Percentiles rank a stretch among this genome's conserved stretches.
Evolutionary conservation across 768 basidiomycete species (phyloP).

Genomic region (Dioszegia hungarica): DNA sequence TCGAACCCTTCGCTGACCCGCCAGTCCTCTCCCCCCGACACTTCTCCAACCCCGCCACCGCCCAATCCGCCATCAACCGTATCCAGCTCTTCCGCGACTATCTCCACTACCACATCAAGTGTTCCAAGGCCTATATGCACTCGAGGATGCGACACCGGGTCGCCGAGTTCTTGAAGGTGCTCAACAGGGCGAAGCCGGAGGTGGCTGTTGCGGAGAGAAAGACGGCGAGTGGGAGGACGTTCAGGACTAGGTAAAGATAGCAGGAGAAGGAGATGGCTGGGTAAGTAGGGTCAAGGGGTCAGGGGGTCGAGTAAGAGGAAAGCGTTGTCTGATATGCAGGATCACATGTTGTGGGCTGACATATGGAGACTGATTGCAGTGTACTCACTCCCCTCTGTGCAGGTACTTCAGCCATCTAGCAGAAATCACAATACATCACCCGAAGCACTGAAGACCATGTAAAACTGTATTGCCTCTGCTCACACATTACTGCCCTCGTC

Average conservation of each 20-base stretch:
- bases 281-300: not conserved
- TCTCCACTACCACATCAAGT: conserved; percentile 95
- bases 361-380: too few species aligned
- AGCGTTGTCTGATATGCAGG: not conserved
- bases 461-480: too few species aligned
- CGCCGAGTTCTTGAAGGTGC: conserved; percentile 72
- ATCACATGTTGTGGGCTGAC: too few species aligned
- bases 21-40: conserved; percentile 91
- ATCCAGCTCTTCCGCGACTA: conserved; percentile 97
- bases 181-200: conserved; percentile 95
- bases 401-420: too few species aligned
- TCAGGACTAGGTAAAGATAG: conserved; percentile 23
- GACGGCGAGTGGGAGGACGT: conserved; percentile 61
- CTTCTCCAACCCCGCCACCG: conserved; percentile 66
- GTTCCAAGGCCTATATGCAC: conserved; percentile 98
- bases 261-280: not conserved
- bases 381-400: too few species aligned
- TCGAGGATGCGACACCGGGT: conserved; percentile 91
- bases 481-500: too few species aligned
- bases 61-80: conserved; percentile 79
- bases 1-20: not conserved
- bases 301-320: not conserved
- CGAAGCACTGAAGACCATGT: too few species aligned
- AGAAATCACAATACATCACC: too few species aligned
- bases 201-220: conserved; percentile 69